Base-by-base conservation (phyloP, 768 basidiomycete genomes). In the Russula vinacea region DNA sequence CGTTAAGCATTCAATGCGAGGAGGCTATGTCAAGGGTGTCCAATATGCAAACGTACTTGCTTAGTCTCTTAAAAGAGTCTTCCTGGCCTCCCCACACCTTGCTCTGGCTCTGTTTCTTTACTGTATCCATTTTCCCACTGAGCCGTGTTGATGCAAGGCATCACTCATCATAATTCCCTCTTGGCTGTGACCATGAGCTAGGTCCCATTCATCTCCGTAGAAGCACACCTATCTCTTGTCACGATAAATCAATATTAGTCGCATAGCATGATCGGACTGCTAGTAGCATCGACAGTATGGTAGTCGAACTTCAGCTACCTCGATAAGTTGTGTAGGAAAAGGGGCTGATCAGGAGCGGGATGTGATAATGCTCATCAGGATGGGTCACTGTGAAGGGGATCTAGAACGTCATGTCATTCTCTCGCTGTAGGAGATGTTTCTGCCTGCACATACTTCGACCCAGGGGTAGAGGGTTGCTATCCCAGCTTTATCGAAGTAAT, bases 261-360 rank as follows among this genome's bases (percentile, higher is more conserved):
- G 45, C 47, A 65, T 56, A 54, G 59, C 55, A 66, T 40, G 33
- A 56, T 22, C 44, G 19, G 51, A 49, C 32, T 13, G n/a, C n/a
- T n/a, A n/a, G n/a, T n/a, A 44, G 42, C 32, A 5, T 29, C 32
- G 37, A 22, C 49, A 44, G 44, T 33, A 40, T 24, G 35, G 35
- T 57, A 24, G 52, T 22, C 26, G 22, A 26, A 40, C 19, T 22
- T 71, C 70, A 92, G 74, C 91, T 95, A n/a, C 94, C 94, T 67
- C 92, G 80, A 73, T 96, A 97, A 7, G 94, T 95, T 16, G 94
- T 94, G 73, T 86, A 97, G 4, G 89, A 90, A 75, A 88, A 93
- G 5, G 94, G 93, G 73, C 91, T 95, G 71, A 96, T 87, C 16
- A 97, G 75, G n/a, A 97, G 78, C 0, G 94, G 94, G 58, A 97